Evolutionary conservation across 768 basidiomycete genomes (phyloP), one percentile per base, ranked within the genome.

Genomic region (Boletus vermiculosoides): DNA sequence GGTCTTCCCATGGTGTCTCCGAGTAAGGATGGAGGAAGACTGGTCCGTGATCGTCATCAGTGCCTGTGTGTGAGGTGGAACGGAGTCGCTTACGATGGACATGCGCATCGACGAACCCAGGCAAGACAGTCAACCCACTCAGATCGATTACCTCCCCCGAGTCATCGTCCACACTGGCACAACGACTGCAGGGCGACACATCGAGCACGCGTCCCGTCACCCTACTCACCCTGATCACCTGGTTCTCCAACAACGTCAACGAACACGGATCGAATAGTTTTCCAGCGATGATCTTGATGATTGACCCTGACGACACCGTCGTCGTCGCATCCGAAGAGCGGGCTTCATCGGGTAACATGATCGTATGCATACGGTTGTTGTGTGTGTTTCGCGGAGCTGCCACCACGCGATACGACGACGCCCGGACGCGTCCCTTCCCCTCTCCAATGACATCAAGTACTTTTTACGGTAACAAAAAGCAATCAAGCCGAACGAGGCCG

Each of bases 1-100:
- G 85, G 63, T 86, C 83, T 16, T 75, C 73, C 85, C 86, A 88
- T 8, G 81, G 73, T 4, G 78, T 78, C 67, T 87, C 85, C 5
- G 74, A 63, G 64, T 85, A 87, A 1, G 83, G 74, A 63, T 85
- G 84, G 6, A 86, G 71, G 62, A 87, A 86, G 31, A 87, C 79
- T 40, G n/a, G n/a, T 31, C 6, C 8, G 37, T 33, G 7, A 28
- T 28, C 28, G 28, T 28, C 3, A 7, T 28, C 28, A 28, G 28
- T 6, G 6, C 28, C 5, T 25, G 30, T 10, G 30, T 4, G 30
- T 31, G 30, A 1, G 1, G 30, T 28, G 31, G 31, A 10, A 3
- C 5, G 31, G 31, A 7, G 13, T 13, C 20, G 8, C 46, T 66
- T 60, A 81, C 83, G 64, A 62, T 82, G 83, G 28, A 85, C 83